Evolutionary conservation across 1,284 basidiomycete genomes (phyloP), one percentile per base, ranked within the genome.

Genomic region (Rugosomyces carneus): DNA sequence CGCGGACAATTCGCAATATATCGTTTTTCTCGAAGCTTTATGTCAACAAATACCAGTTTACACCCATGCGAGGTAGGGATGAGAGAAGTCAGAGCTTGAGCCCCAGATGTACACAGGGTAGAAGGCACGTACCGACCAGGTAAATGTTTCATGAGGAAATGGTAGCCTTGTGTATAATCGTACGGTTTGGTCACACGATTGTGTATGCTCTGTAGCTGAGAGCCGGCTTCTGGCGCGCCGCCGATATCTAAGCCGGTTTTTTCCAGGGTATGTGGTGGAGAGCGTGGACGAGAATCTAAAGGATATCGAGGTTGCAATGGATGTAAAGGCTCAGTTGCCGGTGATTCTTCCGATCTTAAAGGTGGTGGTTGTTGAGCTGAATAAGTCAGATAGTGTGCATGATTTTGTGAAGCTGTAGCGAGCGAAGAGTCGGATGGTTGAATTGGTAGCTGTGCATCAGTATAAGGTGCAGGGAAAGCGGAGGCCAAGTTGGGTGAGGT

Each of bases 1-100:
- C 91, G 36, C 93, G 85, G 19, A 98, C 93, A 54, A 99, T 88
- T 44, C 93, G 89, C 37, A 99, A 67, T 47, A 95, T 93, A 58
- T 97, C 93, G 60, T 89, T 88, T 71, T 97, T 96, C 60, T 95
- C 92, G 66, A 96, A 98, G 54, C 90, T 93, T 67, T 59, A 53
- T 26, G 45, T 52, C 29, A 37, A 42, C 29, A 45, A 51, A 42
- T 41, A 38, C 6, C 31, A 34, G 8, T 11, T n/a, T 6, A 16
- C 27, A 49, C 29, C 47, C 19, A 44, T 34, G 39, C 39, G 45
- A 47, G 42, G 43, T 44, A 47, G 46, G 49, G 36, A 44, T 41
- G 47, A 36, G 45, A 34, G 39, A 52, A 49, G 26, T 75, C 63
- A 76, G 72, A 70, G 60, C 55, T 61, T 56, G 68, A 68, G 65